phyloP scores from a whole-genome alignment of 345 rosid species.

The Raphanus sativus region DNA sequence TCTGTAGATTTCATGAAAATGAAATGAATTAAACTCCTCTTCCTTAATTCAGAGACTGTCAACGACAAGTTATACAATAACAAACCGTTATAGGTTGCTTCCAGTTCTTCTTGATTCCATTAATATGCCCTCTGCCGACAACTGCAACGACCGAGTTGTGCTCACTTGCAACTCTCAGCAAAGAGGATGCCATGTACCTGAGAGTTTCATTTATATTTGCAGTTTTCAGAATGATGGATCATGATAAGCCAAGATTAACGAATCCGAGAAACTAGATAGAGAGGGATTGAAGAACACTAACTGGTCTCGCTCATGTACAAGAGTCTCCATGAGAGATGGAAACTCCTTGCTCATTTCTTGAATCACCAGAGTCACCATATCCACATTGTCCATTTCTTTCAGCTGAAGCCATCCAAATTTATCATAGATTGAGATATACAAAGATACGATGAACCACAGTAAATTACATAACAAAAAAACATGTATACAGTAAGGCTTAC shows the following conservation, averaged over 20 bases:
- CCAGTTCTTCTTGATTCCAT: constrained; percentile 88
- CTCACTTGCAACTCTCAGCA: constrained; percentile 67
- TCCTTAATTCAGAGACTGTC: background rate
- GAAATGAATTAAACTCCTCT: background rate
- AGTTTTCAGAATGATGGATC: background rate
- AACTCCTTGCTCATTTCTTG: constrained; percentile 98
- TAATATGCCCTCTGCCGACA: constrained; percentile 92
- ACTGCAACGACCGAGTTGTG: constrained; percentile 88
- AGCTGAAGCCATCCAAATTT: constrained; percentile 48
- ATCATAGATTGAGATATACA: background rate
- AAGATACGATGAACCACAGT: constrained; percentile 7
- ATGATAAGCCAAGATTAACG: background rate
- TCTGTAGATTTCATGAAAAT: constrained; percentile 36
- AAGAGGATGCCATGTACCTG: constrained; percentile 86
- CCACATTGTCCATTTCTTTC: constrained; percentile 90
- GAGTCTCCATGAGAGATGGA: constrained; percentile 92
- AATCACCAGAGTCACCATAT: constrained; percentile 93
- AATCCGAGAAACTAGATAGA: constrained; percentile 8
- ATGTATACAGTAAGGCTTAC: constrained; percentile 36
- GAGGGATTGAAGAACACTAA: constrained; percentile 48
- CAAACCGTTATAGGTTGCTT: constrained; percentile 71
- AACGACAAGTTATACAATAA: constrained; percentile 3
- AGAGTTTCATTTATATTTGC: constrained; percentile 1
- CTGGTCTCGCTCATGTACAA: constrained; percentile 97
- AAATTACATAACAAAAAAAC: background rate